Evolutionary conservation across 192 early-diverging fungal species (phyloP).

Genomic region (Coemansia sp.): DNA sequence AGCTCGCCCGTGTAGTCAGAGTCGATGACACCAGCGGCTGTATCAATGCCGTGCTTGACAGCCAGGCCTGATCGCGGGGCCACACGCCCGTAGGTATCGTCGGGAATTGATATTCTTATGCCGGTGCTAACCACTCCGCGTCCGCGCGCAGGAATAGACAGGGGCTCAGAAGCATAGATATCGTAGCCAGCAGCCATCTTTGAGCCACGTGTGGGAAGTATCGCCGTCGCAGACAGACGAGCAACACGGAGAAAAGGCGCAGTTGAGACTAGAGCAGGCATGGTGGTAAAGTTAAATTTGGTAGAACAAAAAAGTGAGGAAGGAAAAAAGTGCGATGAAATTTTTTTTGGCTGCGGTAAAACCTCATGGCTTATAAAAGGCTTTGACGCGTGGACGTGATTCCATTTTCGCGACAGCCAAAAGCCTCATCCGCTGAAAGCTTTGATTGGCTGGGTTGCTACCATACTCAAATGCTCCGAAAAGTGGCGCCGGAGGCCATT

Average conservation of each 20-base stretch:
- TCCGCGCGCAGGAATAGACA: constrained; percentile 72
- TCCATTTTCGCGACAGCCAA: too few relatives aligned
- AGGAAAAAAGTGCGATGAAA: constrained; percentile 1
- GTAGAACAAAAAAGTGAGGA: neutral
- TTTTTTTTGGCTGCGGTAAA: neutral
- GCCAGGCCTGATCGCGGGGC: constrained; percentile 93
- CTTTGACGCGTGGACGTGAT: neutral
- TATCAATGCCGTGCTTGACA: constrained; percentile 85
- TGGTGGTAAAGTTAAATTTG: neutral
- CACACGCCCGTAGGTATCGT: constrained; percentile 90
- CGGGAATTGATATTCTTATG: constrained; percentile 79
- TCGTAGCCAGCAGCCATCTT: constrained; percentile 90
- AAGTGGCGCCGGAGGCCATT: too few relatives aligned
- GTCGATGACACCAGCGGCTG: constrained; percentile 91
- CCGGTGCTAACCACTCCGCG: constrained; percentile 84
- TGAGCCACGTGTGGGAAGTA: constrained; percentile 80
- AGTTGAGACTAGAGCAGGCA: neutral
- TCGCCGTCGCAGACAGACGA: constrained; percentile 55
- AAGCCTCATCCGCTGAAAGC: too few relatives aligned
- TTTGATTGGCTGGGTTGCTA: too few relatives aligned
- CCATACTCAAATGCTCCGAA: too few relatives aligned
- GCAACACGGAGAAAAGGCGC: constrained; percentile 37
- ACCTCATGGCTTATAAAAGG: neutral
- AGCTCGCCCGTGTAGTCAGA: constrained; percentile 87
- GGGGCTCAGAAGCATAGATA: constrained; percentile 69